phyloP scores from a whole-genome alignment of 2,329 filamentous ascomycete species.

The Epichloe bromicola region DNA sequence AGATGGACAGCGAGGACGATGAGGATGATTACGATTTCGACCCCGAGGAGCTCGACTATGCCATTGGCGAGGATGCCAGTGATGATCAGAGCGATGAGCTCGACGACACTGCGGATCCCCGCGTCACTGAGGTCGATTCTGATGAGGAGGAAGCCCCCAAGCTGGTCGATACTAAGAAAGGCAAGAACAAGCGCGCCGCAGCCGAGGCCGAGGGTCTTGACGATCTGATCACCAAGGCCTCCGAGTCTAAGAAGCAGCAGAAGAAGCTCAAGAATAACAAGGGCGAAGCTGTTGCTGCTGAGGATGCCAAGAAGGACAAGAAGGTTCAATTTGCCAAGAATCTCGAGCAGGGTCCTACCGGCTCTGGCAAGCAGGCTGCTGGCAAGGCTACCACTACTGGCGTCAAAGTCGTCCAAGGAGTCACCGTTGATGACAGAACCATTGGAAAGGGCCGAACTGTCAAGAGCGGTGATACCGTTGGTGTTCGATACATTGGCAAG shows the following conservation, averaged over 20 bases:
- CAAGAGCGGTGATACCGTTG: constrained; percentile 82
- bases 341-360: constrained; percentile 89
- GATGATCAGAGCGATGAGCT: constrained; percentile 64
- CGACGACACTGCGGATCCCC: constrained; percentile 64
- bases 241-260: constrained; percentile 78
- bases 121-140: constrained; percentile 70
- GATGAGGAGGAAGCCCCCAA: constrained; percentile 61
- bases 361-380: constrained; percentile 37
- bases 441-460: constrained; percentile 68
- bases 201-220: constrained; percentile 65
- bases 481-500: constrained; percentile 98
- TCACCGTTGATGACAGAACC: constrained; percentile 94
- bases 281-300: constrained; percentile 61
- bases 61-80: constrained; percentile 59
- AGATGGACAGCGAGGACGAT: constrained; percentile 42
- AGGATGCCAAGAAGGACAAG: constrained; percentile 57
- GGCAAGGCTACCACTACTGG: constrained; percentile 43
- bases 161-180: constrained; percentile 47
- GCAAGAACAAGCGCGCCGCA: constrained; percentile 90
- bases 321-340: constrained; percentile 99
- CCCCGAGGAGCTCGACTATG: constrained; percentile 65
- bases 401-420: constrained; percentile 72
- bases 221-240: constrained; percentile 67
- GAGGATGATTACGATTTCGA: constrained; percentile 71
- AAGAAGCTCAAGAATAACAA: constrained; percentile 99